phyloP scores from a whole-genome alignment of 306 rosid genomes.

The Gynostemma pentaphyllum region DNA sequence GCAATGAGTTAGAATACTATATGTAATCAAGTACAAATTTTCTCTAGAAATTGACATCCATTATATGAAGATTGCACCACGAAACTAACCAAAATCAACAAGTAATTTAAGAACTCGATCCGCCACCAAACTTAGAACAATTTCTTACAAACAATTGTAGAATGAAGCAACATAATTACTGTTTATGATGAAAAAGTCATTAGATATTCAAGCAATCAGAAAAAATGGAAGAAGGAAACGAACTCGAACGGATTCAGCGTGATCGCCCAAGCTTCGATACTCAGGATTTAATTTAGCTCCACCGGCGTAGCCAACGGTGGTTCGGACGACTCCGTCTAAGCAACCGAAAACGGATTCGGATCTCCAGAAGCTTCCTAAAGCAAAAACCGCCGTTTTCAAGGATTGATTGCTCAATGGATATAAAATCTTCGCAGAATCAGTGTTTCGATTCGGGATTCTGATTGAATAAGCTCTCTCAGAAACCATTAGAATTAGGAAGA shows the following conservation, averaged over 20 bases:
- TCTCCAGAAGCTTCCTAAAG: conserved; percentile 96
- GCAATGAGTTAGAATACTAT: too few relatives aligned
- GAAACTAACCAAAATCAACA: not conserved
- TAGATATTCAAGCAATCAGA: not conserved
- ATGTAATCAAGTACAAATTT: too few relatives aligned
- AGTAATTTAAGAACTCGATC: not conserved
- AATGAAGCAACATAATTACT: too few relatives aligned
- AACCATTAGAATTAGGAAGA: conserved; percentile 14
- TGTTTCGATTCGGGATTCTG: conserved; percentile 52
- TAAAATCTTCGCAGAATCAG: conserved; percentile 22
- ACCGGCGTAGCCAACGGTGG: conserved; percentile 81
- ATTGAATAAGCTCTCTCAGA: conserved; percentile 26
- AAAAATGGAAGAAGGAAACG: not conserved
- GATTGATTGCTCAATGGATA: conserved; percentile 22
- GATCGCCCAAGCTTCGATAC: conserved; percentile 71
- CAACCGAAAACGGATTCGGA: conserved; percentile 89
- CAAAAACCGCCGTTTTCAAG: conserved; percentile 49
- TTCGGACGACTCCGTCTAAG: conserved; percentile 65
- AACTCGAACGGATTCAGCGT: conserved; percentile 85
- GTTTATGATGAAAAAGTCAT: too few relatives aligned
- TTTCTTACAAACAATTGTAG: not conserved
- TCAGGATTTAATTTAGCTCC: conserved; percentile 77
- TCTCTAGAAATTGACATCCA: too few relatives aligned
- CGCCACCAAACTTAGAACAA: not conserved
- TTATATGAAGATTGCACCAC: too few relatives aligned